Evolutionary conservation across 78 protist genomes (phyloP), one percentile per base, ranked within the genome.

Genomic region (Isochrysis galbana): DNA sequence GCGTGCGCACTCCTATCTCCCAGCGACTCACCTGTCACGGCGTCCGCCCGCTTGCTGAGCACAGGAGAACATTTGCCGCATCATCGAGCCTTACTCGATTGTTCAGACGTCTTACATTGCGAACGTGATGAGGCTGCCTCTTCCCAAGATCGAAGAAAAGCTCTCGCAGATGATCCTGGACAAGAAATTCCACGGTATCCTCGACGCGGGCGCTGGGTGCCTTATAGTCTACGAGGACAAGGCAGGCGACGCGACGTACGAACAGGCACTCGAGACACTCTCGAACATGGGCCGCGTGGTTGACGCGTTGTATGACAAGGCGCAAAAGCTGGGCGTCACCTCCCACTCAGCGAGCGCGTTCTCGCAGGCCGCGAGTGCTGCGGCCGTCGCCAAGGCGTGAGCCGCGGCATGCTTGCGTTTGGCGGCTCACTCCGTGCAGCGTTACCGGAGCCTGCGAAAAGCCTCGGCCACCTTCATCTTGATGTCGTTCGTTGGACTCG

Each of bases 81-180:
- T 98, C 47, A 93, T 98, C 92, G 99, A 98, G 95, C 99, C 99
- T 39, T 98, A 94, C 84, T 90, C 97, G 46, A 39, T 2, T 0
- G 84, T 77, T 10, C 48, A 98, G 92, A 94, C 97, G 4, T 61
- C 96, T 21, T 97, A 97, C 96, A 87, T 98, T 44, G 97, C 99
- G 5, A 32, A 41, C 70, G 84, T 96, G 41, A 96, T 98, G 92
- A 78, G 92, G 23, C 94, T 98, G 47, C 96, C 97, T 10, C 91
- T 91, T 4, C 93, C 38, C 11, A 89, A 88, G 14, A 22, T 80
- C 48, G 88, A 80, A 22, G 47, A 3, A 26, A 91, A 70, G 55
- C 94, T 98, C 22, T 97, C 99, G 42, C 96, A 97, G 69, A 98
- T 98, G 99, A 98, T 98, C 74, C 95, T 98, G 25, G 99, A 98